Conservation (phyloP, 306 rosid genomes). For the Cicer arietinum region DNA sequence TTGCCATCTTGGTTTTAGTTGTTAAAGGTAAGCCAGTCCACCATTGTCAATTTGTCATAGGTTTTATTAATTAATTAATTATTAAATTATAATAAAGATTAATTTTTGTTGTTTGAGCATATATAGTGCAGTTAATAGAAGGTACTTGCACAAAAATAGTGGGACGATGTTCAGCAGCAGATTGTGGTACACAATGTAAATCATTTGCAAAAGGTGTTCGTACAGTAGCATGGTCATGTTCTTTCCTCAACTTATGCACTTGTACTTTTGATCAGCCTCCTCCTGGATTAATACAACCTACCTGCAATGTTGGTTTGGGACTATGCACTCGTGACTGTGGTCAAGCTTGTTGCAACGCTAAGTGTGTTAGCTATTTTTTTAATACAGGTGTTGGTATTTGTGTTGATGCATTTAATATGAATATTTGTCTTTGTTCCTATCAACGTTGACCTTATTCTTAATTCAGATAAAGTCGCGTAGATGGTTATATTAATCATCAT, state of each 20-base stretch:
- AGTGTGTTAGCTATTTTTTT: not conserved
- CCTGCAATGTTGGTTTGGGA: not conserved
- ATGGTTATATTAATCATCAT: no score
- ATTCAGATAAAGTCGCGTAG: no score
- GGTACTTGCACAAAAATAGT: not conserved
- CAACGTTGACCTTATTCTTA: not conserved
- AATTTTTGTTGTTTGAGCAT: not conserved
- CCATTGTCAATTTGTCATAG: not conserved
- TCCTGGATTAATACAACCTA: not conserved
- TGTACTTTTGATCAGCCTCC: not conserved
- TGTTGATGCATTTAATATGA: not conserved
- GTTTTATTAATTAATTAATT: not conserved
- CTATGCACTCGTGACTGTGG: not conserved
- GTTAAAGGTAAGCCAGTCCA: not conserved
- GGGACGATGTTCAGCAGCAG: not conserved
- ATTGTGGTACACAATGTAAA: not conserved
- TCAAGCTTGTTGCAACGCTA: not conserved
- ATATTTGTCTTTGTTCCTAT: not conserved
- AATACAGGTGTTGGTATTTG: not conserved
- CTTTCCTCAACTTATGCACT: not conserved
- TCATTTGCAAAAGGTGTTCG: not conserved
- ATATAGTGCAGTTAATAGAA: not conserved
- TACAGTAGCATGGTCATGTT: not conserved
- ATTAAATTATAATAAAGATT: not conserved
- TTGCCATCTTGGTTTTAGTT: not conserved